phyloP scores from a whole-genome alignment of 192 early-diverging fungal genomes.

The Coemansia sp. region DNA sequence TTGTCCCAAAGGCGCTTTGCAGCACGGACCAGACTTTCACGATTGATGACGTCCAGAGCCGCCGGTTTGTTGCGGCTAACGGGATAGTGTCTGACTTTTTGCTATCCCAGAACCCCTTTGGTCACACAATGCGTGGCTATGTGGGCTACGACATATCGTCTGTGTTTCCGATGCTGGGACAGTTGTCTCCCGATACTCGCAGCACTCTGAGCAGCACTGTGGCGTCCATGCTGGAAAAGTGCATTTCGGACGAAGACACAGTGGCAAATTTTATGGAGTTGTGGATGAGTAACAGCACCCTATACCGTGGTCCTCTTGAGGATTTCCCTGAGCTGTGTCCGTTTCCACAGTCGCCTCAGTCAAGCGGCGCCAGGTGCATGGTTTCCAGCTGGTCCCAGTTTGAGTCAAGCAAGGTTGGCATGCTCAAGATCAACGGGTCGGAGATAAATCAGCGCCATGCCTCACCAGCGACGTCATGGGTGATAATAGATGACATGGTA shows the following conservation, averaged over 20 bases:
- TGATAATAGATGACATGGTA: slow-evolving; percentile 28
- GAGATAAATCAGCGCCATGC: slow-evolving; percentile 24
- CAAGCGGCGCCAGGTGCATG: slow-evolving; percentile 32
- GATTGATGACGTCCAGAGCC: slow-evolving; percentile 14
- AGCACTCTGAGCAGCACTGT: slow-evolving; percentile 2
- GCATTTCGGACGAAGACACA: slow-evolving; percentile 19
- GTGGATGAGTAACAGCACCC: slow-evolving; percentile 31
- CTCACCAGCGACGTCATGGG: slow-evolving; percentile 38
- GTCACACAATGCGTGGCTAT: slow-evolving; percentile 42
- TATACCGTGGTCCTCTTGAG: slow-evolving; percentile 15
- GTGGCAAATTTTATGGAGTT: slow-evolving; percentile 21
- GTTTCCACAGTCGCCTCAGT: slow-evolving; percentile 52
- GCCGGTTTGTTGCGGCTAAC: slow-evolving; percentile 47
- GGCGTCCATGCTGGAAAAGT: slow-evolving; percentile 23
- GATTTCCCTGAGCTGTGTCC: slow-evolving; percentile 37
- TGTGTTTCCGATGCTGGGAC: slow-evolving; percentile 45
- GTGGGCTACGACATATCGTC: slow-evolving; percentile 43
- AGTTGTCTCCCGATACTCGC: slow-evolving; percentile 20
- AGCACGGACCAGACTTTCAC: slow-evolving; percentile 53
- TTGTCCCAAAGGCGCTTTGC: slow-evolving; percentile 50
- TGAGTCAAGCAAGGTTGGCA: slow-evolving; percentile 31
- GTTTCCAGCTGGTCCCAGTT: slow-evolving; percentile 32
- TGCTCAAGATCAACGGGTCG: slow-evolving; percentile 30
- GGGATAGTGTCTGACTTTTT: slow-evolving; percentile 51
- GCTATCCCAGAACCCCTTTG: slow-evolving; percentile 33